Percentiles rank a stretch among this genome's conserved stretches.
Conservation (phyloP, 163 green algal species). For the Scenedesmus sp. region DNA sequence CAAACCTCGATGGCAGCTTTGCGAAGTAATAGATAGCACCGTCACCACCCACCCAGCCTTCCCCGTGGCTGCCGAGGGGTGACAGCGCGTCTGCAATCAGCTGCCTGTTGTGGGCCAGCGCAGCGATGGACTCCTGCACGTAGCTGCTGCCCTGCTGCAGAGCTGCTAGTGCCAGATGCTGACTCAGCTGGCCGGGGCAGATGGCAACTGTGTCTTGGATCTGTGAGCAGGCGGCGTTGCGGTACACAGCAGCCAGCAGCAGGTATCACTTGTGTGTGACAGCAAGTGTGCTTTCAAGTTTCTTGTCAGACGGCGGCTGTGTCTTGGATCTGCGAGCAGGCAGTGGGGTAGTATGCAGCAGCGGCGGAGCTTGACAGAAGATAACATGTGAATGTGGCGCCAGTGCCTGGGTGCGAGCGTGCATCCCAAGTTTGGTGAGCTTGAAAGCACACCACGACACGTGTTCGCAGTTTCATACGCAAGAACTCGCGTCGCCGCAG, state of each 20-base stretch:
- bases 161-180: slow-evolving; percentile 73
- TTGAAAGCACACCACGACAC: too few relatives aligned
- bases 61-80: not conserved
- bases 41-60: slow-evolving; percentile 47
- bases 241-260: not conserved
- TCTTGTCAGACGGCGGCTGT: too few relatives aligned
- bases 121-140: slow-evolving; percentile 48
- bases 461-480: too few relatives aligned
- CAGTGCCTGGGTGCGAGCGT: too few relatives aligned
- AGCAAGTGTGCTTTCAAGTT: too few relatives aligned
- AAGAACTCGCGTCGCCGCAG: too few relatives aligned
- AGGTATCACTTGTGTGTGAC: too few relatives aligned
- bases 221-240: not conserved
- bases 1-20: slow-evolving; percentile 69
- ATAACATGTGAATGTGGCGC: too few relatives aligned
- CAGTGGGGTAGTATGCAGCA: too few relatives aligned
- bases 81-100: slow-evolving; percentile 54
- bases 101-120: slow-evolving; percentile 49
- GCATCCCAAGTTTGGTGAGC: too few relatives aligned
- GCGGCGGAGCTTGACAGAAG: too few relatives aligned
- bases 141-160: slow-evolving; percentile 78
- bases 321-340: too few relatives aligned
- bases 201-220: slow-evolving; percentile 87
- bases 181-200: slow-evolving; percentile 67
- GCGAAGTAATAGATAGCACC: slow-evolving; percentile 89